A percentile compares a stretch with the other conserved stretches of the same genome.
These are phyloP conservation scores for Clavispora vitiphila DNA, from an alignment of 805 yeast species.

Conservation along the genomic window DNA sequence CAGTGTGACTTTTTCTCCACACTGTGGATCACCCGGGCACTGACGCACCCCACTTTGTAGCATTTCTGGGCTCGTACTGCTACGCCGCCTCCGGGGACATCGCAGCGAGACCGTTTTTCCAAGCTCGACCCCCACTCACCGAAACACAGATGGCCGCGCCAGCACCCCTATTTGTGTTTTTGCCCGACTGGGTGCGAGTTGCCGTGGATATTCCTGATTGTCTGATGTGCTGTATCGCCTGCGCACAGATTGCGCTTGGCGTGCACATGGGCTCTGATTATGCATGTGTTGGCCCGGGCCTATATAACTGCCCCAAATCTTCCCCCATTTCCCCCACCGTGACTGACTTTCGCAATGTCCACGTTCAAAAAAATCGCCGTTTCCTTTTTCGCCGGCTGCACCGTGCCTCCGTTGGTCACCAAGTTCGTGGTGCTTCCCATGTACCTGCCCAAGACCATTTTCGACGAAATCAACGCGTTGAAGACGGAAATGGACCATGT, in stretches of 20 bases:
- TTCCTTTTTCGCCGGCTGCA: slow-evolving; percentile 22
- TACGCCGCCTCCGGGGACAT: background rate
- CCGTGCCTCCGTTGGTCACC: slow-evolving; percentile 27
- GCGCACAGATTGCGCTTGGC: background rate
- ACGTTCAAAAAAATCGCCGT: background rate
- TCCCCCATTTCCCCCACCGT: background rate
- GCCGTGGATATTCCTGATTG: background rate
- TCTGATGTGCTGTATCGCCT: background rate
- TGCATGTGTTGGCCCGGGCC: background rate
- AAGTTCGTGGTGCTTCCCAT: slow-evolving; percentile 22
- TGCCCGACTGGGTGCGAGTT: background rate
- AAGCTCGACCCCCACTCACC: no score
- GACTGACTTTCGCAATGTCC: background rate
- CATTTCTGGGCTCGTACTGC: background rate
- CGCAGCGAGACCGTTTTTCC: no score
- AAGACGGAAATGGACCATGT: slow-evolving; percentile 27
- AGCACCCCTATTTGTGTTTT: no score
- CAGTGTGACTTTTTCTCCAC: no score
- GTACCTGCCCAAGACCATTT: slow-evolving; percentile 17
- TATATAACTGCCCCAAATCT: background rate
- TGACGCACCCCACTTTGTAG: background rate
- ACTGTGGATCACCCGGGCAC: no score
- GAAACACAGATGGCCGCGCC: no score
- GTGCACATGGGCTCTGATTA: background rate
- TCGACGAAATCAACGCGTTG: slow-evolving; percentile 26